These are phyloP conservation scores for Pecoramyces ruminantium DNA, from an alignment of 192 early-diverging fungal genomes.

Conservation along the genomic window DNA sequence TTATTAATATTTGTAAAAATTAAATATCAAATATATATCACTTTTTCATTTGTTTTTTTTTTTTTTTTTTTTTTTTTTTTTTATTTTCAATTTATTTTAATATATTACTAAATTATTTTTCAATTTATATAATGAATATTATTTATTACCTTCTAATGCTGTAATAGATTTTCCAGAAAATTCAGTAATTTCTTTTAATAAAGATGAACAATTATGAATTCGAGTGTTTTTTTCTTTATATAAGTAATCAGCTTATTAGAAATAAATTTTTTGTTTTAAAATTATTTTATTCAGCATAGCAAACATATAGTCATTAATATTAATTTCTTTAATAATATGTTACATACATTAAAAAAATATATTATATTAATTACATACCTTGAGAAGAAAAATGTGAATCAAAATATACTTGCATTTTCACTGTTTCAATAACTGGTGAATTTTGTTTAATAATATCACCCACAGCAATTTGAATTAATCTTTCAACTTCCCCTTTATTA, in stretches of 20 bases:
- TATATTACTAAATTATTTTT: too few relatives aligned
- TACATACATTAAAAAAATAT: too few relatives aligned
- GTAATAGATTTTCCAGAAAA: conserved; percentile 20
- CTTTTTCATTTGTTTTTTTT: too few relatives aligned
- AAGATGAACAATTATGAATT: conserved; percentile 15
- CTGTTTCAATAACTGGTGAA: conserved; percentile 21
- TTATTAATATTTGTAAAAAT: too few relatives aligned
- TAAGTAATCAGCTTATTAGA: conserved; percentile 20
- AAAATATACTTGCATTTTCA: conserved; percentile 46
- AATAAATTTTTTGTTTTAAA: too few relatives aligned
- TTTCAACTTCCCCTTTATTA: conserved; percentile 26
- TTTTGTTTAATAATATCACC: conserved; percentile 18
- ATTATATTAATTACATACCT: conserved; percentile 8
- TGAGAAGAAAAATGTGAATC: conserved; percentile 41
- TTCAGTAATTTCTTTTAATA: conserved; percentile 28
- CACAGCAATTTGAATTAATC: conserved; percentile 29
- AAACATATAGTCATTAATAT: too few relatives aligned
- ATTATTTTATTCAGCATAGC: too few relatives aligned
- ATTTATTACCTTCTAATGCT: conserved; percentile 33
- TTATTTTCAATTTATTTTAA: too few relatives aligned
- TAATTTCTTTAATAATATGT: too few relatives aligned
- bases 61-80: too few relatives aligned
- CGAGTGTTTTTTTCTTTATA: conserved; percentile 26
- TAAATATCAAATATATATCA: too few relatives aligned
- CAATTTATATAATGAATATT: too few relatives aligned